Percentiles rank a stretch among this genome's conserved stretches.
phyloP scores from a whole-genome alignment of 1,284 basidiomycete species.

The Volvariella surrecta region DNA sequence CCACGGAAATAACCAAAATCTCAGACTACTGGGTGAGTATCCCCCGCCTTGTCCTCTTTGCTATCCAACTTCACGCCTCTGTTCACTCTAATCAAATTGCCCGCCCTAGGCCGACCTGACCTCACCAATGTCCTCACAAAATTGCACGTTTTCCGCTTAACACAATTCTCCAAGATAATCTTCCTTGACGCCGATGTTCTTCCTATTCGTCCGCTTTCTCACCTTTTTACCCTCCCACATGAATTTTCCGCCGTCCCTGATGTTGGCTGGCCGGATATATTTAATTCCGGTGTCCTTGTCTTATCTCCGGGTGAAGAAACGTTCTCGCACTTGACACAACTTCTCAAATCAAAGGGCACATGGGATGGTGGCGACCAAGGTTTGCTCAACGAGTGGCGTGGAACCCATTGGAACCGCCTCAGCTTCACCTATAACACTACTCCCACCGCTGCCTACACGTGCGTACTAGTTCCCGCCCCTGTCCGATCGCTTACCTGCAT shows the following conservation, averaged over 20 bases:
- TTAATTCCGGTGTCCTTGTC: slow-evolving; percentile 95
- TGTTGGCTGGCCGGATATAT: slow-evolving; percentile 98
- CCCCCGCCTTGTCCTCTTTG: slow-evolving; percentile 9
- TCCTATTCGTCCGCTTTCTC: slow-evolving; percentile 79
- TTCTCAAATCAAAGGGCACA: slow-evolving; percentile 71
- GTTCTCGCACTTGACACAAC: slow-evolving; percentile 64
- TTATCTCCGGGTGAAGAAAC: slow-evolving; percentile 76
- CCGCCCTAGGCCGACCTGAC: slow-evolving; percentile 76
- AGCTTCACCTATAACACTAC: slow-evolving; percentile 98
- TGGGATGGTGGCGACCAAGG: slow-evolving; percentile 99
- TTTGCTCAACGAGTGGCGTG: slow-evolving; percentile 90
- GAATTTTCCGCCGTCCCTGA: slow-evolving; percentile 90
- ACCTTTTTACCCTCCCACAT: slow-evolving; percentile 74
- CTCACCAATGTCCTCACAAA: slow-evolving; percentile 91
- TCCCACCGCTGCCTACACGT: slow-evolving; percentile 96
- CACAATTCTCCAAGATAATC: slow-evolving; percentile 81
- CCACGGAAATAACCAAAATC: slow-evolving; percentile 51
- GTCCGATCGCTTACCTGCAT: slow-evolving; percentile 14
- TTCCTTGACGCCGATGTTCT: slow-evolving; percentile 97
- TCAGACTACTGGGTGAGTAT: slow-evolving; percentile 77
- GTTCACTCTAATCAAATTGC: background rate
- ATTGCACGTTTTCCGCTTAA: slow-evolving; percentile 88
- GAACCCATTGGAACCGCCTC: slow-evolving; percentile 81
- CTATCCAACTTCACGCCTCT: slow-evolving; percentile 2
- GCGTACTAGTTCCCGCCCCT: slow-evolving; percentile 26